phyloP scores from a whole-genome alignment of 371 early-diverging fungal genomes.

The Rhizopus arrhizus region DNA sequence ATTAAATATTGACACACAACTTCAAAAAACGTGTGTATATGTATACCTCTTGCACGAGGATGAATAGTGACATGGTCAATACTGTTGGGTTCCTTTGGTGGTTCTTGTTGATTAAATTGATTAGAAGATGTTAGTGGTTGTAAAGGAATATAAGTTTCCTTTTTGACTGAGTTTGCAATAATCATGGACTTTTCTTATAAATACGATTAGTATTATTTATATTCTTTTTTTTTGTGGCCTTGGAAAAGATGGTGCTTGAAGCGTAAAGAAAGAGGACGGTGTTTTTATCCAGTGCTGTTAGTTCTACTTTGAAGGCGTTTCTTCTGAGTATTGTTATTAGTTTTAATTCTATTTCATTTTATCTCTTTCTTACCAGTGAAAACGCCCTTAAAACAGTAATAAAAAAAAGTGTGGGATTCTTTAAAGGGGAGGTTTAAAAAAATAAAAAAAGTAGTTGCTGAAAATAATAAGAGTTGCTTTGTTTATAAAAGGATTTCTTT shows the following conservation, averaged over 20 bases:
- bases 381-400: conserved; percentile 35
- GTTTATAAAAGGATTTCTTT: not conserved
- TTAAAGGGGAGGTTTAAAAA: conserved; percentile 7
- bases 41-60: conserved; percentile 21
- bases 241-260: conserved; percentile 59
- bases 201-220: conserved; percentile 40
- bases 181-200: conserved; percentile 43
- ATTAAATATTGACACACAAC: no score
- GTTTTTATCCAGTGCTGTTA: conserved; percentile 59
- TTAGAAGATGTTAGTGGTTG: conserved; percentile 33
- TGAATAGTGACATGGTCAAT: conserved; percentile 25
- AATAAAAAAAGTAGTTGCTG: conserved; percentile 8
- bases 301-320: conserved; percentile 48
- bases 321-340: not conserved
- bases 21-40: no score
- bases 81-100: not conserved
- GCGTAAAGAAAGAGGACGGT: conserved; percentile 56
- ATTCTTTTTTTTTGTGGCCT: conserved; percentile 58
- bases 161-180: conserved; percentile 49
- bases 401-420: conserved; percentile 18
- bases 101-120: conserved; percentile 2
- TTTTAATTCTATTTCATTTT: not conserved
- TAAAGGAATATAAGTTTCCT: conserved; percentile 46
- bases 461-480: not conserved
- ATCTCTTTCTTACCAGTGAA: conserved; percentile 17